Evolutionary conservation across 2,329 filamentous ascomycete genomes (phyloP).

Genomic region (Colletotrichum musicola): DNA sequence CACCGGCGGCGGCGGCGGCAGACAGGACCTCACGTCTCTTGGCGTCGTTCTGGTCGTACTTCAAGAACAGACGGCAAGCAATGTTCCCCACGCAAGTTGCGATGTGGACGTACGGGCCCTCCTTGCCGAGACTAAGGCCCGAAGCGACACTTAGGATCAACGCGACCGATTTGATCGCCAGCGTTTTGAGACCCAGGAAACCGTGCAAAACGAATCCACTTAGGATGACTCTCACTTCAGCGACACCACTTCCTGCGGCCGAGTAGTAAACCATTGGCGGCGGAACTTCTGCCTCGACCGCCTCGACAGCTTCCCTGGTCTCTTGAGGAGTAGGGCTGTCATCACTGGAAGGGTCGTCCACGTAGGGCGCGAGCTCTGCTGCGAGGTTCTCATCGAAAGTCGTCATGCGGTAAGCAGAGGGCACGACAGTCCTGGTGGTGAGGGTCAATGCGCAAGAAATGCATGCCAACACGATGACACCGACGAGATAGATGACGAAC

Average conservation of each 20-base stretch:
- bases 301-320: constrained; percentile 47
- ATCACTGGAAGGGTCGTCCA: constrained; percentile 56
- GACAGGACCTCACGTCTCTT: constrained; percentile 96
- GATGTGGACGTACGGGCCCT: constrained; percentile 97
- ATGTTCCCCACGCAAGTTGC: constrained; percentile 97
- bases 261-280: constrained; percentile 95
- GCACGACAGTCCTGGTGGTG: constrained; percentile 93
- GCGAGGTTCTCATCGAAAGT: constrained; percentile 94
- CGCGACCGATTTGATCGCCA: constrained; percentile 86
- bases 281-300: constrained; percentile 48
- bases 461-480: constrained; percentile 77
- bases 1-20: constrained; percentile 89
- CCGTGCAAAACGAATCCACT: constrained; percentile 97
- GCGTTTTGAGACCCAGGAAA: constrained; percentile 88
- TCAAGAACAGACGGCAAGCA: constrained; percentile 90
- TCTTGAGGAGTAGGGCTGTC: constrained; percentile 59
- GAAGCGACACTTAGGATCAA: constrained; percentile 92
- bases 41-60: constrained; percentile 94
- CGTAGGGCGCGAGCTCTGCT: constrained; percentile 59
- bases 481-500: constrained; percentile 79
- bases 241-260: constrained; percentile 94
- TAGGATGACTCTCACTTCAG: constrained; percentile 97
- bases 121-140: constrained; percentile 93
- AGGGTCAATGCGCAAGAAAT: constrained; percentile 84
- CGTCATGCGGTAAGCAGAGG: constrained; percentile 86